Conservation (phyloP, 768 basidiomycete genomes). For the Cyathus striatus region DNA sequence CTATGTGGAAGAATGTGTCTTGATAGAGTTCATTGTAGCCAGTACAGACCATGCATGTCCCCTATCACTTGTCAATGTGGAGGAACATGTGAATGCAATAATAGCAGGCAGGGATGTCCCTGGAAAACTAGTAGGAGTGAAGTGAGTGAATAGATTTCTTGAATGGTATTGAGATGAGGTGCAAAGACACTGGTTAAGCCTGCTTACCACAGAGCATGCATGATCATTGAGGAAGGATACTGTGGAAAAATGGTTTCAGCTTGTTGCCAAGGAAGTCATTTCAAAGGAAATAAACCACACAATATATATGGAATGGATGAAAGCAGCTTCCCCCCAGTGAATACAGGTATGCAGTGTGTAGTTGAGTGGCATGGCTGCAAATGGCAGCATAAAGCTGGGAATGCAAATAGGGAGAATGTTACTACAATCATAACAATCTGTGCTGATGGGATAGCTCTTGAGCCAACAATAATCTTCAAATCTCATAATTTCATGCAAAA, state of each 20-base stretch:
- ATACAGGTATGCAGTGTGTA: slow-evolving; percentile 21
- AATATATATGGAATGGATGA: slow-evolving; percentile 34
- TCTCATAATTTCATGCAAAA: slow-evolving; percentile 21
- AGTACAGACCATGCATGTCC: slow-evolving; percentile 23
- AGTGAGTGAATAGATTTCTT: slow-evolving; percentile 22
- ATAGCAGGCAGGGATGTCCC: slow-evolving; percentile 8
- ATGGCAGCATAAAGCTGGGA: slow-evolving; percentile 24
- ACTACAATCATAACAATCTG: slow-evolving; percentile 34
- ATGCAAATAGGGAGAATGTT: slow-evolving; percentile 26
- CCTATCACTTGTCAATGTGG: slow-evolving; percentile 12
- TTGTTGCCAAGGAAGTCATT: slow-evolving; percentile 19
- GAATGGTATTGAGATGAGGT: slow-evolving; percentile 17
- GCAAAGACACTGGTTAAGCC: slow-evolving; percentile 24
- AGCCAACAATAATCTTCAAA: slow-evolving; percentile 33
- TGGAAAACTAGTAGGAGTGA: slow-evolving; percentile 14
- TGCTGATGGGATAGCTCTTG: slow-evolving; percentile 26
- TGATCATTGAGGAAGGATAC: slow-evolving; percentile 18
- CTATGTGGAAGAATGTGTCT: slow-evolving; percentile 17
- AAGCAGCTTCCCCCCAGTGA: slow-evolving; percentile 22
- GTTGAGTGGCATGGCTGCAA: slow-evolving; percentile 18
- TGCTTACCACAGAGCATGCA: slow-evolving; percentile 23
- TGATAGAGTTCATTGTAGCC: slow-evolving; percentile 20
- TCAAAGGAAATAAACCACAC: slow-evolving; percentile 11
- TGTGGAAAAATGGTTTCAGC: slow-evolving; percentile 24
- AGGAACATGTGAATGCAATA: slow-evolving; percentile 18